A percentile compares a stretch with the other conserved stretches of the same genome.
Evolutionary conservation across 225 moss, liverwort and hornwort species (phyloP).

Genomic region (Anthoceros angustus): DNA sequence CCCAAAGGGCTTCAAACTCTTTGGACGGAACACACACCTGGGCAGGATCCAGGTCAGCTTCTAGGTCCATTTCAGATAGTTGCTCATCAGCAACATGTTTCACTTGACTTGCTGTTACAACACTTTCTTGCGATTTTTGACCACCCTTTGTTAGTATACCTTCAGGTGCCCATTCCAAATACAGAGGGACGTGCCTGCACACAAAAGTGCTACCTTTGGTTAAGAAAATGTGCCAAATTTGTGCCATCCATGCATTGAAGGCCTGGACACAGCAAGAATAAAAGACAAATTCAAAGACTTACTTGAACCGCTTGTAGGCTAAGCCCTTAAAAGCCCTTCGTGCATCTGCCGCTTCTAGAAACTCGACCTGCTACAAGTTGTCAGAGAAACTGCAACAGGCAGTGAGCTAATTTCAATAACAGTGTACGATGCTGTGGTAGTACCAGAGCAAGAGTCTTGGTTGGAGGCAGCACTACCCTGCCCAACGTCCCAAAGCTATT

Average conservation of each 20-base stretch:
- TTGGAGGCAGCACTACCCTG: conserved; percentile 65
- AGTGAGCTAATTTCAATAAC: not conserved
- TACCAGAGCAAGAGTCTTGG: conserved; percentile 92
- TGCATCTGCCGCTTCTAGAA: conserved; percentile 78
- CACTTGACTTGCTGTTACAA: conserved; percentile 31
- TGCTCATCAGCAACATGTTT: conserved; percentile 60
- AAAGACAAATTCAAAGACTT: conserved; percentile 8
- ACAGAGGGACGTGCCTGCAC: conserved; percentile 82
- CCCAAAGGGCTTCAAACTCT: conserved; percentile 8
- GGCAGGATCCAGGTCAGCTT: conserved; percentile 42
- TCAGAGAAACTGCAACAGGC: not conserved
- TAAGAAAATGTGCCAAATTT: not conserved
- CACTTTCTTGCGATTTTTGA: conserved; percentile 10
- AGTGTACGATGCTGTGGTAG: not conserved
- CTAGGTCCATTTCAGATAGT: conserved; percentile 39
- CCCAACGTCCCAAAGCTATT: conserved; percentile 57
- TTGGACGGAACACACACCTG: conserved; percentile 15
- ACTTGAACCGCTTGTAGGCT: conserved; percentile 93
- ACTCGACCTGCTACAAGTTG: conserved; percentile 53
- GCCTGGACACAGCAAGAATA: not conserved
- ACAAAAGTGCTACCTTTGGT: not conserved
- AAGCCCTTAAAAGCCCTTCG: conserved; percentile 68
- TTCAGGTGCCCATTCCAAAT: conserved; percentile 81
- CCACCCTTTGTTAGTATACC: conserved; percentile 44
- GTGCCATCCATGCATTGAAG: not conserved